These are phyloP conservation scores for Sarocladiaceae sp. DNA, from an alignment of 2,329 filamentous ascomycete species.

Conservation along the genomic window DNA sequence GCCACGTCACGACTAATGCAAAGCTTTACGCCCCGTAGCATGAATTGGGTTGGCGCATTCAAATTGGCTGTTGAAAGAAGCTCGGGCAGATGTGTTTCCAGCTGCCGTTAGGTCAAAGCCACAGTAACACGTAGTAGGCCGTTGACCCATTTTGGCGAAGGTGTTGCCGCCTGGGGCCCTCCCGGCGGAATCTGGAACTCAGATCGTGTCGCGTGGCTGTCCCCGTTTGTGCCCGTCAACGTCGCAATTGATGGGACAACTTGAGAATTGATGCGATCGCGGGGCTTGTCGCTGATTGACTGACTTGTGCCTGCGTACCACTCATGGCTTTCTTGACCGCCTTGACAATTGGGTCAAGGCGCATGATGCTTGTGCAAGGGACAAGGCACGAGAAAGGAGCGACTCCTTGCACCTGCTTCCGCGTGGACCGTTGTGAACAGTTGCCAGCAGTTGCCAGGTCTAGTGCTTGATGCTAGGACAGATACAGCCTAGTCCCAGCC, in stretches of 20 bases:
- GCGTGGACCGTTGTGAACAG: background rate
- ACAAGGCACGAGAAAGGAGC: background rate
- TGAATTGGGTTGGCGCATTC: background rate
- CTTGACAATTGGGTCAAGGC: background rate
- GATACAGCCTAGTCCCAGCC: background rate
- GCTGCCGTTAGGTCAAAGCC: background rate
- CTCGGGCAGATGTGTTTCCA: background rate
- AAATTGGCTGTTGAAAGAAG: background rate
- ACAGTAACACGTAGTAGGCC: background rate
- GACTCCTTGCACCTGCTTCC: background rate
- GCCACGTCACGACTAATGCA: background rate
- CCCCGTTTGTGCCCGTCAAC: background rate
- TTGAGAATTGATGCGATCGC: background rate
- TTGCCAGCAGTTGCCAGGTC: background rate
- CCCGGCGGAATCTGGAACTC: conserved; percentile 6
- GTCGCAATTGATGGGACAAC: background rate
- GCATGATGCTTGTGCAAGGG: conserved; percentile 4
- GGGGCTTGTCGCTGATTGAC: background rate
- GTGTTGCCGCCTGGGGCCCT: background rate
- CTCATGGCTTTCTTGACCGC: background rate
- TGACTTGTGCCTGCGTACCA: background rate
- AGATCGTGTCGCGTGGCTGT: background rate
- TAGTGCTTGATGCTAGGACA: background rate
- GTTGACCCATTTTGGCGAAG: background rate
- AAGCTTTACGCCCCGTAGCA: background rate